phyloP scores from a whole-genome alignment of 176 grass and related monocot genomes.

The Carex littledalei region DNA sequence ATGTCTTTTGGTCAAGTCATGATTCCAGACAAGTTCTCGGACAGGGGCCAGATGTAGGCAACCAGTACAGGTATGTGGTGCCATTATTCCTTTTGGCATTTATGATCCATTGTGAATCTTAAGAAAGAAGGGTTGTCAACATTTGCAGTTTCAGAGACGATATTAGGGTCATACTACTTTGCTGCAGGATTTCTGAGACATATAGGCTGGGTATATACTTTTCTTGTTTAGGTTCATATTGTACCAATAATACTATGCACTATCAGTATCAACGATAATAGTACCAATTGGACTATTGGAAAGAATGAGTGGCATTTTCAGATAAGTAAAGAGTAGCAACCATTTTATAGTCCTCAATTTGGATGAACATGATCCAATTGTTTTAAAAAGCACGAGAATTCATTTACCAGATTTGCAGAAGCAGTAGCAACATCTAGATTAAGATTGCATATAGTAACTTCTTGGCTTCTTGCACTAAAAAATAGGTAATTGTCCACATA shows the following conservation, averaged over 20 bases:
- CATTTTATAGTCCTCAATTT: neutral
- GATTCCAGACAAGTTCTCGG: constrained; percentile 89
- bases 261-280: neutral
- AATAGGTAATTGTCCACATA: neutral
- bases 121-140: neutral
- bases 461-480: neutral
- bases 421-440: neutral
- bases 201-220: neutral
- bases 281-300: neutral
- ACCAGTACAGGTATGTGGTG: constrained; percentile 74
- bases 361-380: neutral
- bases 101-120: neutral
- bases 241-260: neutral
- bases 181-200: neutral
- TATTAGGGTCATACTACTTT: neutral
- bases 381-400: neutral
- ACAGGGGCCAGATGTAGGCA: constrained; percentile 95
- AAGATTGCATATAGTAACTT: neutral
- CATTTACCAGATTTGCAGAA: neutral
- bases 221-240: neutral
- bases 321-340: neutral
- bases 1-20: constrained; percentile 85
- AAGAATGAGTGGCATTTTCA: neutral
- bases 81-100: neutral
- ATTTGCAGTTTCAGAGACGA: neutral